phyloP scores from a whole-genome alignment of 495 filamentous ascomycete genomes.

The Cudoniella acicularis region DNA sequence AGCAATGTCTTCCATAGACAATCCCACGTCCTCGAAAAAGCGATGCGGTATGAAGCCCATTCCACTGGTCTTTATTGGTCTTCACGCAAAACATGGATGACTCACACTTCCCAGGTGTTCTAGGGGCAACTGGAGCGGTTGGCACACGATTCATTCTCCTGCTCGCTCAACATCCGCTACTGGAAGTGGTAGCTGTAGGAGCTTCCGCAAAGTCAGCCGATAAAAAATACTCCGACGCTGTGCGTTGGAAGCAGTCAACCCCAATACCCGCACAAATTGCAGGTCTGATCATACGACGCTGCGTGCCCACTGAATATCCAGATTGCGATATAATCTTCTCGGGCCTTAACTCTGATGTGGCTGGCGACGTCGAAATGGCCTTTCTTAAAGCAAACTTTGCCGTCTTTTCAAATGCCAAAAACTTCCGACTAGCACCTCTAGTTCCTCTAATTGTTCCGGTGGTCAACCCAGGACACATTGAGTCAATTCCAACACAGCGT shows the following conservation, averaged over 20 bases:
- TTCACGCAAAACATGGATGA: slow-evolving; percentile 7
- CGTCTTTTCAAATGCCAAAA: slow-evolving; percentile 89
- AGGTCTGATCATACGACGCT: slow-evolving; percentile 68
- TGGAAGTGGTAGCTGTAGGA: slow-evolving; percentile 70
- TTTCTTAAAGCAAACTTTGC: slow-evolving; percentile 75
- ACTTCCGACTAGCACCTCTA: slow-evolving; percentile 75
- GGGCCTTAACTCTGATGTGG: slow-evolving; percentile 76
- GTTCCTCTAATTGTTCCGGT: slow-evolving; percentile 81
- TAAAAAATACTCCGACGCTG: slow-evolving; percentile 78
- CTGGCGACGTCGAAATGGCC: slow-evolving; percentile 70
- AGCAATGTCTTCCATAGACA: too few species aligned
- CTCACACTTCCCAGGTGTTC: slow-evolving; percentile 45
- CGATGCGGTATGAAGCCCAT: slow-evolving; percentile 19
- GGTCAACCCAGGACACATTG: slow-evolving; percentile 73
- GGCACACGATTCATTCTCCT: slow-evolving; percentile 83
- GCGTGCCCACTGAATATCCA: slow-evolving; percentile 64
- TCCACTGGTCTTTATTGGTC: slow-evolving; percentile 4
- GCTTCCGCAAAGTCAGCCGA: slow-evolving; percentile 74
- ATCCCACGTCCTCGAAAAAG: too few species aligned
- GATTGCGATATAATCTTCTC: slow-evolving; percentile 86
- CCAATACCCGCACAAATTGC: slow-evolving; percentile 63
- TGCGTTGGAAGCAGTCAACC: slow-evolving; percentile 74
- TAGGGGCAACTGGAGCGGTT: slow-evolving; percentile 71
- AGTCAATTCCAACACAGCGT: slow-evolving; percentile 73
- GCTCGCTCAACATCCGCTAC: slow-evolving; percentile 70